Conservation (phyloP, 2,329 filamentous ascomycete genomes). For the Sphaerulina populicola region DNA sequence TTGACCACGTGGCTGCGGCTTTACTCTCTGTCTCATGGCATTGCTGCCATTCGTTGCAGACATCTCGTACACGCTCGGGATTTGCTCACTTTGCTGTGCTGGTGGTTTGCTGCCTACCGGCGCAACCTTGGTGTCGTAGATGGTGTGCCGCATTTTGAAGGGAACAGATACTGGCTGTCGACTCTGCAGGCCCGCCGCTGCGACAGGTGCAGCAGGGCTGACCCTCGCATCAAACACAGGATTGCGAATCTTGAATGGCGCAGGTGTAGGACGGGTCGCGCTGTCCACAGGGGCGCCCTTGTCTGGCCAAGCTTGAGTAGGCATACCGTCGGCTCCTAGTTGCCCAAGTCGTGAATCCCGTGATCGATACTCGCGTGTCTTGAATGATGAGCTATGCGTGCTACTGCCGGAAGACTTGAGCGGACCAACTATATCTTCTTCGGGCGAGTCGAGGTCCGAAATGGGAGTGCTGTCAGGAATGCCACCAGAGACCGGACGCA, state of each 20-base stretch:
- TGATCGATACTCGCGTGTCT: conserved; percentile 15
- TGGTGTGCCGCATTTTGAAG: conserved; percentile 25
- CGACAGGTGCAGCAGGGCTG: conserved; percentile 1
- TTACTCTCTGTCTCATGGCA: background rate
- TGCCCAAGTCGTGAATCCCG: conserved; percentile 23
- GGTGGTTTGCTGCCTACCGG: conserved; percentile 14
- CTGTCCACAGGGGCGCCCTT: conserved; percentile 4
- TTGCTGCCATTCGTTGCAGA: conserved; percentile 1
- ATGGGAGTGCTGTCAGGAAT: conserved; percentile 10
- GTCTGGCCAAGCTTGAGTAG: conserved; percentile 21
- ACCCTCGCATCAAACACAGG: conserved; percentile 24
- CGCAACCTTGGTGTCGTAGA: conserved; percentile 22
- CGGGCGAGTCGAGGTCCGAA: conserved; percentile 12
- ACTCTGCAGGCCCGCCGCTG: conserved; percentile 1
- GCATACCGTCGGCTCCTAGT: conserved; percentile 29
- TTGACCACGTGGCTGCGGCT: background rate
- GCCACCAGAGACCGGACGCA: conserved; percentile 18
- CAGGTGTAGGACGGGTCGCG: conserved; percentile 4
- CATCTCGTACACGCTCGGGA: background rate
- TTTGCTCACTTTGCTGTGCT: conserved; percentile 11
- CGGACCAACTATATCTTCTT: conserved; percentile 18
- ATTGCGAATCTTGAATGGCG: conserved; percentile 27
- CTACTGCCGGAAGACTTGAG: conserved; percentile 7
- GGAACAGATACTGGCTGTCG: conserved; percentile 16
- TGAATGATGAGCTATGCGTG: conserved; percentile 5